Conservation (phyloP, 805 yeast species). For the Jamesozyma hellenica region DNA sequence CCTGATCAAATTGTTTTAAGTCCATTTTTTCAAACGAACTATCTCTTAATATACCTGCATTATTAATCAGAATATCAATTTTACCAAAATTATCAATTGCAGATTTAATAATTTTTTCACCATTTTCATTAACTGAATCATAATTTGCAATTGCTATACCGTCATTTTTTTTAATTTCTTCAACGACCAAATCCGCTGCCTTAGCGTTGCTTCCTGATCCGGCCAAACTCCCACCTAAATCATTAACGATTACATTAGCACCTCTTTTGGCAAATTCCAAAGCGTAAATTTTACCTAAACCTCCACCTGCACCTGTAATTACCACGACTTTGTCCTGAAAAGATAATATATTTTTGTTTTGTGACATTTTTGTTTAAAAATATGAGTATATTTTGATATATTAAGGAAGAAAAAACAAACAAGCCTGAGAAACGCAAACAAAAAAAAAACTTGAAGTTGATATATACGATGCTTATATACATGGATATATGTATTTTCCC, state of each 20-base stretch:
- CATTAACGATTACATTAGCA: constrained; percentile 92
- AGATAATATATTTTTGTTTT: constrained; percentile 23
- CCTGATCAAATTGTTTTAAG: constrained; percentile 66
- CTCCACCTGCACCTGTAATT: constrained; percentile 97
- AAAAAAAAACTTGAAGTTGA: too few species aligned
- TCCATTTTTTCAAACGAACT: constrained; percentile 78
- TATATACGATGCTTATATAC: too few species aligned
- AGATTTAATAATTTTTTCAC: constrained; percentile 74
- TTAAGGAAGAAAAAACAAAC: too few species aligned
- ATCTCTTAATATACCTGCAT: constrained; percentile 92
- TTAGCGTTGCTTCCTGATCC: constrained; percentile 62
- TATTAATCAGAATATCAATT: constrained; percentile 80
- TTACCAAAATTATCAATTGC: constrained; percentile 83
- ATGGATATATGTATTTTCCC: not conserved
- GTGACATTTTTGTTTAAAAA: constrained; percentile 1
- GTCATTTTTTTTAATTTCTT: constrained; percentile 62
- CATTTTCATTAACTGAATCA: constrained; percentile 73
- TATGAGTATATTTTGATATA: too few species aligned
- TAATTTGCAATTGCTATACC: constrained; percentile 90
- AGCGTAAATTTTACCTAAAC: constrained; percentile 83
- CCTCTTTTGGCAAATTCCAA: constrained; percentile 81
- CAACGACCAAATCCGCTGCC: constrained; percentile 84
- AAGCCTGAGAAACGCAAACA: too few species aligned
- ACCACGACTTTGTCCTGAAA: constrained; percentile 83
- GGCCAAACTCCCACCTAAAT: constrained; percentile 72